phyloP scores from a whole-genome alignment of 2,329 filamentous ascomycete species.

The Trichoderma sp. region DNA sequence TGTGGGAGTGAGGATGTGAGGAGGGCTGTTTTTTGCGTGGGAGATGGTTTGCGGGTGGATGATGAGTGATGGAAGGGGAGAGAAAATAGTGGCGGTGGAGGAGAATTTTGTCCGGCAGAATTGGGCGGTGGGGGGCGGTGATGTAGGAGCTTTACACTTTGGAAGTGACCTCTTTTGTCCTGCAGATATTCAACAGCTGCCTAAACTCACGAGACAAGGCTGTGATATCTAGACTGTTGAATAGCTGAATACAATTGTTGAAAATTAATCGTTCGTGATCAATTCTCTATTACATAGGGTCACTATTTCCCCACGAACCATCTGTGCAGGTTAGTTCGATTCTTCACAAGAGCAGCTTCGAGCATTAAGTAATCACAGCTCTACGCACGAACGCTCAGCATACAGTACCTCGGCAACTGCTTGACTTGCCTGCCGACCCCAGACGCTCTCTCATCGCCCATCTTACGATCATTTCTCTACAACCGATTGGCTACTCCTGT shows the following conservation, averaged over 20 bases:
- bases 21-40: not conserved
- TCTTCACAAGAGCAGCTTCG: not conserved
- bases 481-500: not conserved
- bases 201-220: not conserved
- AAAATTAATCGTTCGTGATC: not conserved
- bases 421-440: not conserved
- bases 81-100: slow-evolving; percentile 24
- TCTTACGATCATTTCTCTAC: not conserved
- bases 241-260: not conserved
- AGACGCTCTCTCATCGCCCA: not conserved
- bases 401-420: not conserved
- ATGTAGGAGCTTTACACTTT: not conserved
- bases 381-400: not conserved
- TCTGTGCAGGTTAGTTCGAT: not conserved
- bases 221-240: not conserved
- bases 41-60: not conserved
- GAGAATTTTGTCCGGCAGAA: slow-evolving; percentile 26
- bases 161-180: not conserved
- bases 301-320: not conserved
- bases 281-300: not conserved
- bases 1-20: too few species aligned
- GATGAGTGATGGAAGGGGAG: slow-evolving; percentile 9
- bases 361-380: not conserved
- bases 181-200: not conserved
- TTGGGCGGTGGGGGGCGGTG: slow-evolving; percentile 22